Conservation (phyloP, 148 eudicot species). For the Fagopyrum homotropicum region DNA sequence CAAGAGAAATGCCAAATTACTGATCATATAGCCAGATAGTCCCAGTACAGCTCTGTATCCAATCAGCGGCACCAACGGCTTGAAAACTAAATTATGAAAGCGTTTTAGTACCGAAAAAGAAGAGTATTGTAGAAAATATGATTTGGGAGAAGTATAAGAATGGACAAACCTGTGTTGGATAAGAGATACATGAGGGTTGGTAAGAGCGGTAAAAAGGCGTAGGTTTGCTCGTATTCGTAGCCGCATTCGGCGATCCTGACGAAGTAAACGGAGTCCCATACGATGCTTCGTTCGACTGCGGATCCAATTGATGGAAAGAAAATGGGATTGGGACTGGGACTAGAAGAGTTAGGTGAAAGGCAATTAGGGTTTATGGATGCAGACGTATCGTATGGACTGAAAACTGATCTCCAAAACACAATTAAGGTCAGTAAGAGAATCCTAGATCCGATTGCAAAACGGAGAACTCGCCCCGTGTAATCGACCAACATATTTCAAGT, state of each 20-base stretch:
- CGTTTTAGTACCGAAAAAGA: not conserved
- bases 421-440: conserved; percentile 45
- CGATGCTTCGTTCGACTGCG: conserved; percentile 60
- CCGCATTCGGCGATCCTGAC: conserved; percentile 74
- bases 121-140: not conserved
- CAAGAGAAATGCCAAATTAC: conserved; percentile 59
- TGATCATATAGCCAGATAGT: conserved; percentile 78
- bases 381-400: conserved; percentile 81
- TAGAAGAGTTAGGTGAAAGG: conserved; percentile 25
- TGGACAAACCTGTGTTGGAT: conserved; percentile 43
- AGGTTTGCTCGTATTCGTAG: conserved; percentile 86
- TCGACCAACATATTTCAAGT: conserved; percentile 18
- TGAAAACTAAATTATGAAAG: conserved; percentile 38
- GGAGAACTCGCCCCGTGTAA: conserved; percentile 28
- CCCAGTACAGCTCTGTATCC: conserved; percentile 91
- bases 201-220: conserved; percentile 84
- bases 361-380: conserved; percentile 82
- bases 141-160: not conserved
- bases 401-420: conserved; percentile 53
- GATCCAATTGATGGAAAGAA: conserved; percentile 49
- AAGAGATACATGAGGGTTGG: conserved; percentile 44
- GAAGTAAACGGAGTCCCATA: conserved; percentile 89
- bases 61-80: conserved; percentile 63
- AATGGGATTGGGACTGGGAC: conserved; percentile 7
- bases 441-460: conserved; percentile 56